Base-by-base conservation (phyloP, 805 yeast genomes). In the Candida corydali region DNA sequence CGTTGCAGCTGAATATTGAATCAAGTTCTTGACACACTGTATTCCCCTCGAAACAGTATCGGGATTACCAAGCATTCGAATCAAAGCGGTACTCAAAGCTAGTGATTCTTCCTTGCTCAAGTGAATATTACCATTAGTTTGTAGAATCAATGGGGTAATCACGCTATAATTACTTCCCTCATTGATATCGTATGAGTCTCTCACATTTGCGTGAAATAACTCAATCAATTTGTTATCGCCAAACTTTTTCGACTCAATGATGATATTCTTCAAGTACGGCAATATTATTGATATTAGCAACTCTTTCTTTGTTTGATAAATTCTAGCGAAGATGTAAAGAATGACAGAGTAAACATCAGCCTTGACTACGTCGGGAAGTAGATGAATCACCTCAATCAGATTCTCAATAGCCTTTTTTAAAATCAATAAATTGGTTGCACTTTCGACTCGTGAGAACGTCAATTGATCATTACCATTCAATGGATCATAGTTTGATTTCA, bases 301-400 rank as follows among this genome's bases (percentile, higher is more conserved):
- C 26, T 66, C 65, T 29, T 65, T 60, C 36, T 57, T 48, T 41
- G 50, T 62, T 47, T 75, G 73, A 50, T 73, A 75, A 34, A 82
- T 63, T 47, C 70, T 66, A 5, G 82, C 75, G 39, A 83, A 73
- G 5, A 82, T 70, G 47, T 72, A 80, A 17, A 89, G 57, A 26
- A 84, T 49, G 48, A 95, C 81, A 0, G 89, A 73, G 51, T 76
- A 77, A 19, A 91, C 60, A 54, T 91, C 98, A 9, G 66, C 57
- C 45, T 76, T 76, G 31, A 86, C 82, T 14, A 82, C 69, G 17
- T 69, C 76, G 0, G 94, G 91, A 47, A 89, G 79, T 23, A 63
- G 63, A 11, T 68, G 69, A 16, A 79, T 69, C 80, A 85, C 82
- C 6, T 65, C 75, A n/a, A 79, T 75, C 16, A 85, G 61, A 1